phyloP scores from a whole-genome alignment of 495 filamentous ascomycete species.

The Viridothelium virens region DNA sequence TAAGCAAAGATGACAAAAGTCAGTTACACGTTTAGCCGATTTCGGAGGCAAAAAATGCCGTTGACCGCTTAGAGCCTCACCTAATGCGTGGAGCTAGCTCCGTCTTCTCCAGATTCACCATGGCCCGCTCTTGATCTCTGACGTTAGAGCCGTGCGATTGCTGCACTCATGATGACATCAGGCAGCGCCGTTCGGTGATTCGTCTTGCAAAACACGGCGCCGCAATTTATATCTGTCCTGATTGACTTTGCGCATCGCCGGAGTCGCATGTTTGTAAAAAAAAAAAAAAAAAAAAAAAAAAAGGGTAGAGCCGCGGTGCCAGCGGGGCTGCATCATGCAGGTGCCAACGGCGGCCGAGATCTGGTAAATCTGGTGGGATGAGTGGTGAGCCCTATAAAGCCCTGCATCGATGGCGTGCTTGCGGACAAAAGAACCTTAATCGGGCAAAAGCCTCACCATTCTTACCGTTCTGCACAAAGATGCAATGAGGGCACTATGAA shows the following conservation, averaged over 20 bases:
- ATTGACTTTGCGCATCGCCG: no score
- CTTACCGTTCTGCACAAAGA: neutral
- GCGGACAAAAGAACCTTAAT: no score
- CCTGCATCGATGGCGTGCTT: neutral
- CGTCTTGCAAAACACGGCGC: no score
- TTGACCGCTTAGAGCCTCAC: neutral
- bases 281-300: no score
- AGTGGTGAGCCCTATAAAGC: neutral
- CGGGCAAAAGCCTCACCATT: no score
- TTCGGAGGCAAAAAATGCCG: slow-evolving; percentile 1
- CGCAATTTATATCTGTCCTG: no score
- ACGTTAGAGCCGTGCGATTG: neutral
- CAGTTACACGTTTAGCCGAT: slow-evolving; percentile 5
- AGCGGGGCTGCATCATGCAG: no score
- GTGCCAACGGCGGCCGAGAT: no score
- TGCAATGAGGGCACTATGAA: neutral
- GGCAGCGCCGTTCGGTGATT: neutral
- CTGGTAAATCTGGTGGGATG: no score
- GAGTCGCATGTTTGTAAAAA: no score
- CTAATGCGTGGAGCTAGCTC: neutral
- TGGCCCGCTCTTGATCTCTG: neutral
- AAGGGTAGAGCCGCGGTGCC: no score
- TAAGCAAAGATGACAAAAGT: neutral
- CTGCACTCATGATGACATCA: neutral
- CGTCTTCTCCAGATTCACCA: neutral